Evolutionary conservation across 2,329 filamentous ascomycete genomes (phyloP), one percentile per base, ranked within the genome.

Genomic region (Pestalotiopsis sp.): DNA sequence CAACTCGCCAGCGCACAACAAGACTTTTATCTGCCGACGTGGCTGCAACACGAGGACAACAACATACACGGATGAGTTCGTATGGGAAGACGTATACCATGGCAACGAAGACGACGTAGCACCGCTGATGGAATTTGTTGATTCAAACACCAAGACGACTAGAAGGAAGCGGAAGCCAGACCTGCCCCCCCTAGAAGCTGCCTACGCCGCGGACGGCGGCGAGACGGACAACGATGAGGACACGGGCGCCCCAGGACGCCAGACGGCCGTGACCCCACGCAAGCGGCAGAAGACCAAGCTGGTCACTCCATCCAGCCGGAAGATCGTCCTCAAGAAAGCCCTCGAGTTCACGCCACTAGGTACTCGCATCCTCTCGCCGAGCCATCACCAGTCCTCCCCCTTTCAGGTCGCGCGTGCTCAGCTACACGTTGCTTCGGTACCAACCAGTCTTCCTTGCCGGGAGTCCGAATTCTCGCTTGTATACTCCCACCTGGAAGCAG

Each of bases 271-370:
- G 69, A 91, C 89, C 2, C 89, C 90, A 2, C 83, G 83, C 73
- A 90, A 90, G 77, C 86, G 80, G 71, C 85, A 86, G 67, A 88
- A 86, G 73, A 83, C 83, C 59, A 82, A 82, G 17, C 78, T 80
- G 31, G 74, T 76, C 38, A 84, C 83, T 11, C 83, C 83, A 9
- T 83, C 83, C 0, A 82, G 81, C 69, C 81, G 82, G 65, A 82
- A 80, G 70, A 90, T 94, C 52, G 81, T 93, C 52, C 83, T 95
- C 57, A 97, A 97, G 78, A 97, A 95, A 76, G 92, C 93, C 4
- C 88, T 99, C 45, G 95, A 98, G 77, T 98, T 98, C 76, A 99
- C 96, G 0, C 96, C 96, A 0, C 83, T 99, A n/a, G 94, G 94
- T 6, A 98, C 94, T 14, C 91, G 96, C 52, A 87, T 92, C 23